Evolutionary conservation across 192 early-diverging fungal genomes (phyloP), one percentile per base, ranked within the genome.

Genomic region (Funneliformis geosporum): DNA sequence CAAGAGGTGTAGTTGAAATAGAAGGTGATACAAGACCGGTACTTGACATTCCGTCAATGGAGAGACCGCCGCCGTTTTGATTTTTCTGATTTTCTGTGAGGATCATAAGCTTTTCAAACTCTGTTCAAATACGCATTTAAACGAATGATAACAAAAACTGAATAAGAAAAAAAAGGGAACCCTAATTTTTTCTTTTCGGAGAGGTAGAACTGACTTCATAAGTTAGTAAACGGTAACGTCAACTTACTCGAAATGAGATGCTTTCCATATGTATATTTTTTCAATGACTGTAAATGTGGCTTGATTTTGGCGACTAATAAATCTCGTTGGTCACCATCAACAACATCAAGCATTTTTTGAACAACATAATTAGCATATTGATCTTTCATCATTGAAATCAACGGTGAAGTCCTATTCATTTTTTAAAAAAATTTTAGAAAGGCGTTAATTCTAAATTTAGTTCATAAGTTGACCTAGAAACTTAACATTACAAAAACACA

Each of bases 341-440:
- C 96, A 50, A 98, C 97, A 85, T 99, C 98, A 67, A 99, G 87
- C 96, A 99, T 97, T 85, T 99, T 99, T 84, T 99, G 98, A 59
- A 99, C 95, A 40, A 99, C 98, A 85, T 99, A 99, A 83, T 99
- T 99, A 62, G 98, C 98, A 82, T 96, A 99, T 85, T 99, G 97
- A 87, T 99, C 97, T 87, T 98, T 98, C 97, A 99, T 99, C 96
- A 99, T 98, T n/a, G 90, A 85, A 67, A 96, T 90, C 80, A 99
- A 84, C 14, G 94, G 91, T 12, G 89, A 91, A 8, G 95, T 95
- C 66, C 94, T 93, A 79, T 28, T 65, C 33, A 33, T 33, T 33
- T 33, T 33, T 33, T 33, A 33, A 33, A 33, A 33, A 33, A 2
- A 2, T 33, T 33, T 33, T 33, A 33, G 33, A 2, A 33, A 33